phyloP scores from a whole-genome alignment of 2,329 filamentous ascomycete species.

The Colletotrichum zoysiae region DNA sequence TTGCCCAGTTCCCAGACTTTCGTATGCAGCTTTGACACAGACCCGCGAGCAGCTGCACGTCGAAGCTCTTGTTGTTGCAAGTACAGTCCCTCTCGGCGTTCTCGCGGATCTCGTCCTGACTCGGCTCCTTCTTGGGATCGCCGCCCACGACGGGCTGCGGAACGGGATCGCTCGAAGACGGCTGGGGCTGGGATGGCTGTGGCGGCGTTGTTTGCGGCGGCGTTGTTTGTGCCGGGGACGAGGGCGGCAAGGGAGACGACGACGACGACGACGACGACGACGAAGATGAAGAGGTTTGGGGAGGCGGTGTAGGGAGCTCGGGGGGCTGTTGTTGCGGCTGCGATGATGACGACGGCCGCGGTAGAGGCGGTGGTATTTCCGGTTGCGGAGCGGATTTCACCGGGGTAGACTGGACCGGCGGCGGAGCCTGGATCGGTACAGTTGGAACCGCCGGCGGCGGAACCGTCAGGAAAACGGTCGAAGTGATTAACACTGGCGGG shows the following conservation, averaged over 20 bases:
- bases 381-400: slow-evolving; percentile 1
- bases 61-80: slow-evolving; percentile 55
- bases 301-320: not conserved
- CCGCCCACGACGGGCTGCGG: slow-evolving; percentile 42
- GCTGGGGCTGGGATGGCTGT: not conserved
- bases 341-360: slow-evolving; percentile 4
- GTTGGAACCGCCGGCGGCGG: not conserved
- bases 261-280: not conserved
- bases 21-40: slow-evolving; percentile 56
- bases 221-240: not conserved
- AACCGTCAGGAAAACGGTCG: slow-evolving; percentile 10
- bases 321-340: not conserved
- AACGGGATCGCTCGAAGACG: slow-evolving; percentile 9
- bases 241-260: not conserved
- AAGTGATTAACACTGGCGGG: not conserved
- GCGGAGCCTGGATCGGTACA: not conserved
- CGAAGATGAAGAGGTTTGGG: not conserved
- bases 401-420: not conserved
- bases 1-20: slow-evolving; percentile 48
- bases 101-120: slow-evolving; percentile 41
- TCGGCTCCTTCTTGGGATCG: slow-evolving; percentile 28
- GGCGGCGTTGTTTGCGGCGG: not conserved
- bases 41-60: slow-evolving; percentile 54
- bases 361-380: not conserved
- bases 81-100: slow-evolving; percentile 53